Evolutionary conservation across 225 moss, liverwort and hornwort genomes (phyloP).

Genomic region (Pseudisothecium myosuroides): DNA sequence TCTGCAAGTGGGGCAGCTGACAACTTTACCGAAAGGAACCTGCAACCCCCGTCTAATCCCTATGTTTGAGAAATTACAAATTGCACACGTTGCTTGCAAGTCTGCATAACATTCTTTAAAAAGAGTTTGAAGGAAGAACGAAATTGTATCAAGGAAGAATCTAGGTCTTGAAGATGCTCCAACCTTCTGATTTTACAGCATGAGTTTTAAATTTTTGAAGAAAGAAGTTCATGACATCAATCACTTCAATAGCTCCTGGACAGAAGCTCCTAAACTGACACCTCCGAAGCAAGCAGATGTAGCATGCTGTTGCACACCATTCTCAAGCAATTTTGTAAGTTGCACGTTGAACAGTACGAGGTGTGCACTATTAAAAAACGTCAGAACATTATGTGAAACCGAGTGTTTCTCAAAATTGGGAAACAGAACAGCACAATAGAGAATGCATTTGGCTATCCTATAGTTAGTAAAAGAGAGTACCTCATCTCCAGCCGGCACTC

Average conservation of each 20-base stretch:
- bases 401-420: neutral
- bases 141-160: neutral
- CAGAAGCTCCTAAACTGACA: neutral
- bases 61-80: slow-evolving; percentile 29
- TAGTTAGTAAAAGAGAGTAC: slow-evolving; percentile 24
- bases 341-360: neutral
- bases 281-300: neutral
- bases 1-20: slow-evolving; percentile 89
- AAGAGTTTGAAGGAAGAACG: neutral
- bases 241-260: neutral
- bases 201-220: neutral
- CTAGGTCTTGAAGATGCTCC: neutral
- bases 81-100: neutral
- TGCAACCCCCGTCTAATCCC: slow-evolving; percentile 49
- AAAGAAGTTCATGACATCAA: neutral
- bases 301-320: neutral
- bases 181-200: neutral
- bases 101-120: neutral
- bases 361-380: neutral
- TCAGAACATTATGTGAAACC: neutral
- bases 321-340: neutral
- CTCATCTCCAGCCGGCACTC: slow-evolving; percentile 96
- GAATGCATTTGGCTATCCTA: neutral
- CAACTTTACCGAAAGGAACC: slow-evolving; percentile 97
- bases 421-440: neutral